A percentile compares a stretch with the other conserved stretches of the same genome.
Evolutionary conservation across 257 asterid species (phyloP).

Genomic region (Plectranthus barbatus): DNA sequence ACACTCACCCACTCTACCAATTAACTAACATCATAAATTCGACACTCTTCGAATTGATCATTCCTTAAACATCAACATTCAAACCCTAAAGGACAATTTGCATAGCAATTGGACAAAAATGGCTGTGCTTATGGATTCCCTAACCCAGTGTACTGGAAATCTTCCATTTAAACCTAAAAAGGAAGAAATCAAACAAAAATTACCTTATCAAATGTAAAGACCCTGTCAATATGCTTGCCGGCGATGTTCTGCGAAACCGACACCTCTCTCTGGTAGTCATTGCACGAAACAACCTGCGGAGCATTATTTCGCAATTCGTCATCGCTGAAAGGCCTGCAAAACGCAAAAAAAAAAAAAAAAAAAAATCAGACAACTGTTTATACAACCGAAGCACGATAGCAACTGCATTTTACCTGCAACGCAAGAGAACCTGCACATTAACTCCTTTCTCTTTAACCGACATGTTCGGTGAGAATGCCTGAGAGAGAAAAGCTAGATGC

Average conservation of each 20-base stretch:
- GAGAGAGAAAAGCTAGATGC: no score
- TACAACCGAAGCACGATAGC: neutral
- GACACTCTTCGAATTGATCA: neutral
- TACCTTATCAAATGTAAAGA: slow-evolving; percentile 82
- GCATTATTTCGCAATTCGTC: slow-evolving; percentile 81
- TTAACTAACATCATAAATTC: neutral
- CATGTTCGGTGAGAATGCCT: neutral
- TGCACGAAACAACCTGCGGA: slow-evolving; percentile 86
- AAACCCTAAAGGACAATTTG: neutral
- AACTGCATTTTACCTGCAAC: neutral
- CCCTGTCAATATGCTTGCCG: slow-evolving; percentile 79
- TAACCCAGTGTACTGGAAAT: slow-evolving; percentile 1
- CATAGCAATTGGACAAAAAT: neutral
- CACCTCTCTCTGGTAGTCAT: slow-evolving; percentile 74
- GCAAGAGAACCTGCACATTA: neutral
- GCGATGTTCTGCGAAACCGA: slow-evolving; percentile 77
- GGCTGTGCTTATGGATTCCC: neutral
- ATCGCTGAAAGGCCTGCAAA: slow-evolving; percentile 74
- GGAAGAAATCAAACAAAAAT: neutral
- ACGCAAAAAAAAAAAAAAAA: neutral
- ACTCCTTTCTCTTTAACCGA: neutral
- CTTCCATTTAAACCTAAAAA: neutral
- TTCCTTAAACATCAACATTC: neutral
- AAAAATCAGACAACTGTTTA: neutral
- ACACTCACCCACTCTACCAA: neutral